Conservation (phyloP, 2,329 filamentous ascomycete genomes). For the Talaromyces islandicus region DNA sequence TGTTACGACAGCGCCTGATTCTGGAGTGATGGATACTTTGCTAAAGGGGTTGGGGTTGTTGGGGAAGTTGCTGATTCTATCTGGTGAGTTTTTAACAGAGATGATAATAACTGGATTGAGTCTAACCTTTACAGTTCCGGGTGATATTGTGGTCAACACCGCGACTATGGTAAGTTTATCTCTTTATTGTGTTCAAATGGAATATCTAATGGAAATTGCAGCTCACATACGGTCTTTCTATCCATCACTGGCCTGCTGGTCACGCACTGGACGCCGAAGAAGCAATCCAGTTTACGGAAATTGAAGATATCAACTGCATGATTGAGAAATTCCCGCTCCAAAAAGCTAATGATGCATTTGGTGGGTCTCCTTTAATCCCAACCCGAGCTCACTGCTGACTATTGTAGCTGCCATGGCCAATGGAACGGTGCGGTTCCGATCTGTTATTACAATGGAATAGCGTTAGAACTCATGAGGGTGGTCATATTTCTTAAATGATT, state of each 20-base stretch:
- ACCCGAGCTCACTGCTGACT: not conserved
- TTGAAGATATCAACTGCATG: slow-evolving; percentile 14
- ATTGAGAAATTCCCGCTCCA: slow-evolving; percentile 15
- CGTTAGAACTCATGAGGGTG: not conserved
- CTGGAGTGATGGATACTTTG: slow-evolving; percentile 27
- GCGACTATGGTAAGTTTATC: slow-evolving; percentile 13
- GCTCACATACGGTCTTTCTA: slow-evolving; percentile 42
- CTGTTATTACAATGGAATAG: slow-evolving; percentile 43
- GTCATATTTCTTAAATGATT: too few relatives aligned
- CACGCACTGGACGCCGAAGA: slow-evolving; percentile 50
- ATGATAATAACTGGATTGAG: not conserved
- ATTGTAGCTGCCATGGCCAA: slow-evolving; percentile 42
- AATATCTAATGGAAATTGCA: slow-evolving; percentile 17
- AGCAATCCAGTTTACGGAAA: slow-evolving; percentile 18
- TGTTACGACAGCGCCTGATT: slow-evolving; percentile 33
- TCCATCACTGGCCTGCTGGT: slow-evolving; percentile 49
- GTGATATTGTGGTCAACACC: slow-evolving; percentile 4
- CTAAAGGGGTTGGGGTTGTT: slow-evolving; percentile 24
- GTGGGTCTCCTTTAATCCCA: slow-evolving; percentile 21
- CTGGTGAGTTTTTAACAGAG: not conserved
- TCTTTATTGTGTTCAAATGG: slow-evolving; percentile 2
- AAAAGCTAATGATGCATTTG: slow-evolving; percentile 44
- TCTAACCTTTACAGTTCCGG: not conserved
- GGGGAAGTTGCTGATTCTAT: slow-evolving; percentile 7
- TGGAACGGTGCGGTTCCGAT: slow-evolving; percentile 47